Evolutionary conservation across 2,329 filamentous ascomycete genomes (phyloP).

Genomic region (Cercospora sp.): DNA sequence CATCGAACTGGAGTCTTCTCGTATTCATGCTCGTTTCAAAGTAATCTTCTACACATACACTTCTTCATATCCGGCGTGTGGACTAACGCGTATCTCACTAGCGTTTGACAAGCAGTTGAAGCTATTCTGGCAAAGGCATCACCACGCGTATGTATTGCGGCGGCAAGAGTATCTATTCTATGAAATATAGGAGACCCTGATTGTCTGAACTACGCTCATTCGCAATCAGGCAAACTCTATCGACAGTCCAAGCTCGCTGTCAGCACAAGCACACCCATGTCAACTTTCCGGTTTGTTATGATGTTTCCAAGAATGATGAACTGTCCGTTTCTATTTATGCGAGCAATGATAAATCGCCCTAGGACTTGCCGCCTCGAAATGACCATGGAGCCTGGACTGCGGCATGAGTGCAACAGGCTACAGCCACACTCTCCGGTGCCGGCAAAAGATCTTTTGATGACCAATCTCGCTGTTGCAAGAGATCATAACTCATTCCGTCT

Average conservation of each 20-base stretch:
- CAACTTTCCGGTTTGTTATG: neutral
- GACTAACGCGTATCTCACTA: neutral
- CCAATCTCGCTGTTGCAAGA: neutral
- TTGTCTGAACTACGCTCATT: neutral
- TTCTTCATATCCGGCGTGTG: neutral
- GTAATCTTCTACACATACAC: neutral
- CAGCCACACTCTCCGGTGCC: neutral
- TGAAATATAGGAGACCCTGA: neutral
- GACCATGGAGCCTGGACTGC: neutral
- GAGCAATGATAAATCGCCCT: neutral
- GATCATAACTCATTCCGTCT: neutral
- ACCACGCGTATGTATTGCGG: neutral
- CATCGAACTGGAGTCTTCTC: neutral
- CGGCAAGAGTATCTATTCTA: neutral
- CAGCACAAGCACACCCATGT: constrained; percentile 8
- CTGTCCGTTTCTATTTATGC: constrained; percentile 5
- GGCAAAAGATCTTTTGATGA: neutral
- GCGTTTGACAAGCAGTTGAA: neutral
- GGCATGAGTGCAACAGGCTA: neutral
- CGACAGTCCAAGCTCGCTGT: neutral
- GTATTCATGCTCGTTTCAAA: neutral
- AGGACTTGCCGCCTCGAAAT: neutral
- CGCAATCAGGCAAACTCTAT: constrained; percentile 2
- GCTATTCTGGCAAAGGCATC: neutral
- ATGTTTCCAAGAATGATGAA: constrained; percentile 8